phyloP scores from a whole-genome alignment of 257 asterid genomes.

The Ophiorrhiza pumila region DNA sequence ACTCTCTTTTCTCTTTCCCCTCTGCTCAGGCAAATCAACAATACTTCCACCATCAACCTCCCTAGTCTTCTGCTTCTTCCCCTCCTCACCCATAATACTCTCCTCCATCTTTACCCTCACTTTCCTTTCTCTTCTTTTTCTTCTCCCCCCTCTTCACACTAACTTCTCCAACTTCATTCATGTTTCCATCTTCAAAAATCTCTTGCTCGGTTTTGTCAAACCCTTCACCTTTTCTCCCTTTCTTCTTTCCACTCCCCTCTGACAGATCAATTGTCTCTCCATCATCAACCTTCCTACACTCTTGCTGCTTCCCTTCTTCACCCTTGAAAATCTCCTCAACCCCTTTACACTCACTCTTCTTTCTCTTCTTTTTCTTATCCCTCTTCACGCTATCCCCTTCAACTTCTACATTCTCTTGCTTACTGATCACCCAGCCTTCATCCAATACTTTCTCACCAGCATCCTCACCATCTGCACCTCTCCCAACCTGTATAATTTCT shows the following conservation, averaged over 20 bases:
- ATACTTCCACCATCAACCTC: not conserved
- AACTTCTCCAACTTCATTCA: too few relatives aligned
- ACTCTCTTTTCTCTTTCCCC: not conserved
- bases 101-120: not conserved
- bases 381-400: slow-evolving; percentile 10
- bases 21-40: not conserved
- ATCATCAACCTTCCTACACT: slow-evolving; percentile 20
- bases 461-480: too few relatives aligned
- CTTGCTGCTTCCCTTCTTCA: too few relatives aligned
- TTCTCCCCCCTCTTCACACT: not conserved
- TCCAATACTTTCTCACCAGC: too few relatives aligned
- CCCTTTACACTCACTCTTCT: slow-evolving; percentile 14
- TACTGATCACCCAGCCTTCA: too few relatives aligned
- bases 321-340: slow-evolving; percentile 1
- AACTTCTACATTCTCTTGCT: not conserved
- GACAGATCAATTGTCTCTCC: slow-evolving; percentile 2
- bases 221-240: not conserved
- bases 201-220: not conserved
- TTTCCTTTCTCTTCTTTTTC: slow-evolving; percentile 2
- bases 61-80: not conserved
- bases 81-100: not conserved
- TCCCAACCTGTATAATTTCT: too few relatives aligned
- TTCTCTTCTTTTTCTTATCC: slow-evolving; percentile 19
- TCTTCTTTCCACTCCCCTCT: not conserved
- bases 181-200: not conserved